These are phyloP conservation scores for Phylloporus gajari DNA, from an alignment of 1,284 basidiomycete genomes.

Conservation along the genomic window DNA sequence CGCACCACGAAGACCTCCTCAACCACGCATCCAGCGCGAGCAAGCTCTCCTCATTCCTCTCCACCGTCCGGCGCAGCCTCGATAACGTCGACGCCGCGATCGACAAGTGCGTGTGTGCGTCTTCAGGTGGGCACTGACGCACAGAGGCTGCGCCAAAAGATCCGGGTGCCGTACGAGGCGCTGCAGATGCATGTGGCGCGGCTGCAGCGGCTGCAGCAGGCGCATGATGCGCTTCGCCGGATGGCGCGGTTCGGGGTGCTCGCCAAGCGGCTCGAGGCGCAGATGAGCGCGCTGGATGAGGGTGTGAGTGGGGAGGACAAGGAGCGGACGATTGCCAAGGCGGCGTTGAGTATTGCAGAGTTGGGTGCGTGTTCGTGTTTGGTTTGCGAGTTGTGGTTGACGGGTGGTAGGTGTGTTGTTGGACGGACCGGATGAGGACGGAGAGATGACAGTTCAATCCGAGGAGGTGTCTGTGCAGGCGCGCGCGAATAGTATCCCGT, in stretches of 20 bases:
- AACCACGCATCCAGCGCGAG: slow-evolving; percentile 75
- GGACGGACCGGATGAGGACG: slow-evolving; percentile 37
- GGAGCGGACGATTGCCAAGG: slow-evolving; percentile 87
- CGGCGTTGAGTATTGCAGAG: slow-evolving; percentile 90
- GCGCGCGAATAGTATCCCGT: slow-evolving; percentile 51
- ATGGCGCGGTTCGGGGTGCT: slow-evolving; percentile 86
- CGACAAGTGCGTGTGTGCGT: slow-evolving; percentile 64
- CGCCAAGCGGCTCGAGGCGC: slow-evolving; percentile 80
- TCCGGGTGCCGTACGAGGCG: slow-evolving; percentile 82
- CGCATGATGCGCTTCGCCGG: slow-evolving; percentile 84
- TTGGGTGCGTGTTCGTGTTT: slow-evolving; percentile 65
- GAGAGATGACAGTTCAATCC: slow-evolving; percentile 3
- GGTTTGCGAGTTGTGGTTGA: slow-evolving; percentile 14
- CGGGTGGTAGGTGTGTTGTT: slow-evolving; percentile 35
- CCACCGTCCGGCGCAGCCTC: slow-evolving; percentile 70
- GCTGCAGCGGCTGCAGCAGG: slow-evolving; percentile 81
- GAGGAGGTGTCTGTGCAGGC: slow-evolving; percentile 16
- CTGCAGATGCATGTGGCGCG: slow-evolving; percentile 76
- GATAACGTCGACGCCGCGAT: slow-evolving; percentile 75
- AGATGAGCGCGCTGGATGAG: slow-evolving; percentile 74
- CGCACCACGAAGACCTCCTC: slow-evolving; percentile 80
- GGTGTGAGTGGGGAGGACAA: slow-evolving; percentile 73
- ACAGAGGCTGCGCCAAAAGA: slow-evolving; percentile 81
- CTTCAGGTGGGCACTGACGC: slow-evolving; percentile 20
- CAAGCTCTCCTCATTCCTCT: slow-evolving; percentile 70